Base-by-base conservation (phyloP, 2,329 filamentous ascomycete genomes). In the Mycosphaerelloides madeirae region DNA sequence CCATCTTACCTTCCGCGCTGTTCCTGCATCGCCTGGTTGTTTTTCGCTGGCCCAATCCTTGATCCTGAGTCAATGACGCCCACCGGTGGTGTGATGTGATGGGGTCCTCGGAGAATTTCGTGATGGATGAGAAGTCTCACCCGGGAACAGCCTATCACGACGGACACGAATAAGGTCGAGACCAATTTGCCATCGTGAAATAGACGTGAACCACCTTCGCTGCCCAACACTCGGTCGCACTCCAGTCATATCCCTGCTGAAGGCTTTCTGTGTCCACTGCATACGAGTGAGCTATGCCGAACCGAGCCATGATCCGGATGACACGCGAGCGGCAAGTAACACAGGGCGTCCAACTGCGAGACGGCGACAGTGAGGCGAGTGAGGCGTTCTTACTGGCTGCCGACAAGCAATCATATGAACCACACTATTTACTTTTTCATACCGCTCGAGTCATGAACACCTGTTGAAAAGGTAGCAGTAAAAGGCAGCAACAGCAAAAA, bases 381-480 rank as follows among this genome's bases (percentile, higher is more conserved):
- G n/a, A n/a, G n/a, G n/a, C n/a, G n/a, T n/a, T n/a, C n/a, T n/a
- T n/a, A n/a, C n/a, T n/a, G n/a, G n/a, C n/a, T n/a, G n/a, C n/a
- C n/a, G 43, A 49, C 49, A 45, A 40, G 47, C 42, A 46, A 43
- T 25, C 9, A 9, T 25, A 25, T 25, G 5, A 9, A 41, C n/a
- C n/a, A 45, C 34, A 44, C 46, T 51, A 51, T 53, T 43, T 49
- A 49, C 52, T 49, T 41, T 43, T 47, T 38, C 44, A 51, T 56
- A 32, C 43, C 48, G 45, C 22, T 48, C 42, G 41, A 47, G 29
- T 45, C 49, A 44, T 54, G 36, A 52, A 49, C 46, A 51, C 41
- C 40, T 37, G 36, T 41, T 35, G 31, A 43, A 54, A 46, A n/a
- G n/a, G 45, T 39, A 44, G 41, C 47, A 48, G 47, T 49, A 53